Percentiles rank a stretch among this genome's conserved stretches.
phyloP scores from a whole-genome alignment of 2,329 filamentous ascomycete species.

The Westerdykella ornata region DNA sequence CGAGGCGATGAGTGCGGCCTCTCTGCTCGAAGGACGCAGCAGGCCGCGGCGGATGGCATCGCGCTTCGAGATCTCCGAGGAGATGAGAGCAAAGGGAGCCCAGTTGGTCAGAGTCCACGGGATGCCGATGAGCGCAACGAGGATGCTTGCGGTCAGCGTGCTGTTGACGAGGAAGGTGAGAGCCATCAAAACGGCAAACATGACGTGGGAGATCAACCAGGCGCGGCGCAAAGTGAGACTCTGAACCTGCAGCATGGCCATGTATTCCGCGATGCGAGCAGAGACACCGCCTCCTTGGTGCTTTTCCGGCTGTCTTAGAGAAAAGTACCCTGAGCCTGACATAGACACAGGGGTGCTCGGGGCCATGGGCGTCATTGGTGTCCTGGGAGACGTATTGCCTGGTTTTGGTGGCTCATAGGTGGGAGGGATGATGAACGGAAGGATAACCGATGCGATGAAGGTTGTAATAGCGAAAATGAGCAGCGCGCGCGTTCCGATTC shows the following conservation, averaged over 20 bases:
- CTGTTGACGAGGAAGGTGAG: conserved; percentile 71
- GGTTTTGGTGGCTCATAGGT: conserved; percentile 54
- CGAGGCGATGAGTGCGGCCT: conserved; percentile 36
- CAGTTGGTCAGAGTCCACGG: conserved; percentile 90
- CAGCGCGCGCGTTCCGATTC: conserved; percentile 81
- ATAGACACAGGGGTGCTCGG: conserved; percentile 14
- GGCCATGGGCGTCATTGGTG: conserved; percentile 28
- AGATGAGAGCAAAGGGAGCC: conserved; percentile 94
- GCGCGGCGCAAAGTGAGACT: conserved; percentile 80
- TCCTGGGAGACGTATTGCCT: conserved; percentile 39
- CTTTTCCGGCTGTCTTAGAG: conserved; percentile 12
- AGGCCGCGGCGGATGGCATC: conserved; percentile 58
- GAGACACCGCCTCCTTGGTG: conserved; percentile 18
- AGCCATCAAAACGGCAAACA: conserved; percentile 77
- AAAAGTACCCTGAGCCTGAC: conserved; percentile 31
- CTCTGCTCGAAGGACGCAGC: conserved; percentile 35
- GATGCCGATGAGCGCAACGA: conserved; percentile 77
- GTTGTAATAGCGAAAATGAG: conserved; percentile 84
- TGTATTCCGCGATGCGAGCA: conserved; percentile 28
- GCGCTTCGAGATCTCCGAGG: conserved; percentile 79
- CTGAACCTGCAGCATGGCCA: conserved; percentile 65
- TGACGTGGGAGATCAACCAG: conserved; percentile 78
- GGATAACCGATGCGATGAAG: conserved; percentile 69
- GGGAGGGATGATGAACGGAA: conserved; percentile 79
- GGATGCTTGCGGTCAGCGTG: conserved; percentile 63